Evolutionary conservation across 2,329 filamentous ascomycete genomes (phyloP).

Genomic region (Fusarium solani-melongenae): DNA sequence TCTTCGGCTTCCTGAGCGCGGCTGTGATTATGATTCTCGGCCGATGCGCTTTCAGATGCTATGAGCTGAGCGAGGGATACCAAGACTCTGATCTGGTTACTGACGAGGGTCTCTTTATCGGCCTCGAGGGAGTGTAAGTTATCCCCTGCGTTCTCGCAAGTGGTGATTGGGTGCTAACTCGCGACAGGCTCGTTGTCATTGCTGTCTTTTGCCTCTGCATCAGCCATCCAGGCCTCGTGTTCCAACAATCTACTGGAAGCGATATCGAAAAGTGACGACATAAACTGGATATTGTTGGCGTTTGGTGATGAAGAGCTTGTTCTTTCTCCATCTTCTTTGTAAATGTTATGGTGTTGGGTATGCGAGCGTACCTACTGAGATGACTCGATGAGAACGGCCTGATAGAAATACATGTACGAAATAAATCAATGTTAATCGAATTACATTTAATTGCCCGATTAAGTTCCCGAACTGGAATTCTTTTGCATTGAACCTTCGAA

Average conservation of each 20-base stretch:
- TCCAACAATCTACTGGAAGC: conserved; percentile 7
- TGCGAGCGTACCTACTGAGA: background rate
- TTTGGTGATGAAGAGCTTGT: background rate
- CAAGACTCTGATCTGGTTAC: conserved; percentile 62
- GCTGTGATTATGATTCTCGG: conserved; percentile 70
- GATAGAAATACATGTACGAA: background rate
- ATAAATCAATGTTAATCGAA: background rate
- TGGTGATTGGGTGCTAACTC: conserved; percentile 10
- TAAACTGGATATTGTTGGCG: background rate
- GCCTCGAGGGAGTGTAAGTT: conserved; percentile 61
- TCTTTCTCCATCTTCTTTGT: background rate
- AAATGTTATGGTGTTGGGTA: background rate
- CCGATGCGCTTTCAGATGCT: conserved; percentile 71
- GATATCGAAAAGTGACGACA: conserved; percentile 22
- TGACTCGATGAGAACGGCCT: background rate
- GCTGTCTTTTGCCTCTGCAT: conserved; percentile 51
- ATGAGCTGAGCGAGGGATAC: conserved; percentile 73
- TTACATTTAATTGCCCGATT: background rate
- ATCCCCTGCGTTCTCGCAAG: background rate
- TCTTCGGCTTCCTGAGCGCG: conserved; percentile 62
- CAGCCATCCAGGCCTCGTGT: conserved; percentile 52
- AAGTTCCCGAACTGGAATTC: background rate
- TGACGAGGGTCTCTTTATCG: conserved; percentile 63
- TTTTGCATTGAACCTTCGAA: background rate
- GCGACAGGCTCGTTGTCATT: conserved; percentile 47